Base-by-base conservation (phyloP, 2,329 filamentous ascomycete species). In the Ambrosiella xylebori region DNA sequence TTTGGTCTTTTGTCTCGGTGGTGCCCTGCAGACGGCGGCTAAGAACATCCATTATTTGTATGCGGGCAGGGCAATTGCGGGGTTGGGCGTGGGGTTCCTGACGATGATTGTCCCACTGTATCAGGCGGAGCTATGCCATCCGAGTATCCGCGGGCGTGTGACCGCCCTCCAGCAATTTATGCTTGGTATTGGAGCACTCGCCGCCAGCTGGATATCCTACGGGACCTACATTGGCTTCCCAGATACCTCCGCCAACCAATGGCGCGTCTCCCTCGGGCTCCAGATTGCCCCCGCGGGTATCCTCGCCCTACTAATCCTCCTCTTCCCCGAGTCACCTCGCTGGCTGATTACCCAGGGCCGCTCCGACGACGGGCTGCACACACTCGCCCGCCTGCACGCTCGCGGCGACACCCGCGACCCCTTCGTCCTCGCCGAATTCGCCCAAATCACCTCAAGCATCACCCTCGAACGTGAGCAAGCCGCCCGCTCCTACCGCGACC, bases 151-250 rank as follows among this genome's bases (percentile, higher is more conserved):
- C 67, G 87, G 86, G 11, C 74, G 82, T 62, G 77, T 93, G 38
- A 89, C 85, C 0, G 78, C 81, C 37, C 73, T 91, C 2, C 86
- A 90, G 67, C 86, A 90, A 64, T 89, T 90, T 66, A 90, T 90
- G 85, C 68, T 91, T 56, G 86, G 86, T 1, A 78, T 91, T 36
- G 87, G 87, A 59, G 73, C 85, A 13, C 76, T 93, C 1, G 71
- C 82, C 13, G 86, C 87, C 0, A 76, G 81, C 0, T 89, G 86
- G 85, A 80, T 86, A 53, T 81, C 80, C 0, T 91, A 82, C 61
- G 86, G 67, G 37, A 65, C 67, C 0, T 70, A 64, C 59, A 61
- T 65, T 17, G 66, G 67, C 36, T 68, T 65, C 52, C 40, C 19
- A 11, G 63, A 65, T 38, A 51, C 64, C 57, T 65, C 68, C 56